Conservation (phyloP, 2,329 filamentous ascomycete genomes). For the Cladosporium colombiae region DNA sequence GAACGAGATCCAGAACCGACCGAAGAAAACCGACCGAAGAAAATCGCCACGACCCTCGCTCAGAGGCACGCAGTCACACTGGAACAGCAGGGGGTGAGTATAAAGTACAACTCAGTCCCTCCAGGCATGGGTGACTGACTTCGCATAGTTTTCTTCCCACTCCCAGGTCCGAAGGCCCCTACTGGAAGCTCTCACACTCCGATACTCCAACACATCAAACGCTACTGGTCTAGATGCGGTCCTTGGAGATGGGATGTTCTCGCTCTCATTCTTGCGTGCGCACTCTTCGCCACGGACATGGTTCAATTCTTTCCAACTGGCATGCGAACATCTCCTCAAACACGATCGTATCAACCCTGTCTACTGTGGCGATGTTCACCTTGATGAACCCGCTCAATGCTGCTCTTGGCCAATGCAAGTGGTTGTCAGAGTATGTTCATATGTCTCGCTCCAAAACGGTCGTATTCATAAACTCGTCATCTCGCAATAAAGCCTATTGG, state of each 20-base stretch:
- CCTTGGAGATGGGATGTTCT: neutral
- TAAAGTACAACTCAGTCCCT: neutral
- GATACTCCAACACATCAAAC: neutral
- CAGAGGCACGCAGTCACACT: neutral
- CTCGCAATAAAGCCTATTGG: neutral
- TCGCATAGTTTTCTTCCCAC: neutral
- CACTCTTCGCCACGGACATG: neutral
- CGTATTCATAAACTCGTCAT: neutral
- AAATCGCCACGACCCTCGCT: neutral
- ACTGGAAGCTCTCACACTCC: neutral
- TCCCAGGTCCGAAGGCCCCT: neutral
- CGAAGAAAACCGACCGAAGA: neutral
- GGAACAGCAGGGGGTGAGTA: neutral
- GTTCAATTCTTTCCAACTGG: neutral
- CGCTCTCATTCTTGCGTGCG: neutral
- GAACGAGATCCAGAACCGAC: neutral
- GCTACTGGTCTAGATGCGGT: neutral
- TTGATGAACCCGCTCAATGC: neutral
- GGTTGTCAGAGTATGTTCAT: neutral
- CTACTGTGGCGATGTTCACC: conserved; percentile 1
- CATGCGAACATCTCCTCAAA: neutral
- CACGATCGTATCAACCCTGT: neutral
- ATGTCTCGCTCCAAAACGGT: neutral
- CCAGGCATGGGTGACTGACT: neutral
- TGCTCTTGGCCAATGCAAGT: neutral